phyloP scores from a whole-genome alignment of 306 rosid species.

The Ochetophila trinervis region DNA sequence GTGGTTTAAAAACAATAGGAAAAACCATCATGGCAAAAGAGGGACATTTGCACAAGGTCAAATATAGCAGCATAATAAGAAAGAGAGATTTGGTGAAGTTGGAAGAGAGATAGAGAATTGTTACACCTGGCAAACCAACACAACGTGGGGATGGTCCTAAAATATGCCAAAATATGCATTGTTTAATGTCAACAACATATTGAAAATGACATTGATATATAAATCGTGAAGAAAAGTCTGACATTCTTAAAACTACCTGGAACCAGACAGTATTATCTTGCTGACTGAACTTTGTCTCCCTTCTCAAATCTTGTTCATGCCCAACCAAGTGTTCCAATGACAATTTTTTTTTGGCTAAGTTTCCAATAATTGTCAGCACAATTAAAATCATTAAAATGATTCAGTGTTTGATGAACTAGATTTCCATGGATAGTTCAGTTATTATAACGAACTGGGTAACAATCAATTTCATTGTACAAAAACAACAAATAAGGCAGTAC shows the following conservation, averaged over 20 bases:
- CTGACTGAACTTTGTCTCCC: constrained; percentile 28
- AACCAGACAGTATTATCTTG: constrained; percentile 20
- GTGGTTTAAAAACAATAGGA: not conserved
- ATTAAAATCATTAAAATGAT: too few relatives aligned
- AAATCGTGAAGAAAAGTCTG: constrained; percentile 6
- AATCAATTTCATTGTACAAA: too few relatives aligned
- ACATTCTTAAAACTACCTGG: constrained; percentile 15
- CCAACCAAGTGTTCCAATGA: not conserved
- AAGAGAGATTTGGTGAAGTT: constrained; percentile 19
- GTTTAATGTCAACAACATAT: not conserved
- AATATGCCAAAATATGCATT: not conserved
- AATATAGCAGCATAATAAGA: constrained; percentile 2
- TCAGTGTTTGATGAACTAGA: too few relatives aligned
- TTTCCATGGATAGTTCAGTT: too few relatives aligned
- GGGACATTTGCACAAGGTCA: not conserved
- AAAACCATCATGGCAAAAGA: not conserved
- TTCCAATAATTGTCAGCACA: too few relatives aligned
- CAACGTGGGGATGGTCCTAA: constrained; percentile 30
- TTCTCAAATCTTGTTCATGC: not conserved
- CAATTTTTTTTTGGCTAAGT: too few relatives aligned
- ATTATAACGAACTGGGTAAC: too few relatives aligned
- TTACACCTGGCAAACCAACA: constrained; percentile 28
- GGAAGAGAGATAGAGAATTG: constrained; percentile 7
- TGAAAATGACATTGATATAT: not conserved
- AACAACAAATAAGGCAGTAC: too few relatives aligned